Base-by-base conservation (phyloP, 441 rosid genomes). In the Croton setiger region DNA sequence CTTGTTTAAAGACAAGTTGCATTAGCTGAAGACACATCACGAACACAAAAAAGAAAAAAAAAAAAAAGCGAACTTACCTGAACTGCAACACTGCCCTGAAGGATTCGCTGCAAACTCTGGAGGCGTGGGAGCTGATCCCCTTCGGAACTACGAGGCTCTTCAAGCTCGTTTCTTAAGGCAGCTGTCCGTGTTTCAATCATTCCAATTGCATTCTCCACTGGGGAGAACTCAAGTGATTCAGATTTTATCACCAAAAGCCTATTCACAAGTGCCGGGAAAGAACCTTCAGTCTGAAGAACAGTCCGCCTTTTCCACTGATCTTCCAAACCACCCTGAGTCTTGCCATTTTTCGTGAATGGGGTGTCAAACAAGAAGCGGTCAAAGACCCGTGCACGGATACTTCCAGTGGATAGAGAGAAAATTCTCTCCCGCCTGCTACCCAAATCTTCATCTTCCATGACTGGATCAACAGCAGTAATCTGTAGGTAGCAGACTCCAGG, bases 1-100 rank as follows among this genome's bases (percentile, higher is more conserved):
- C 64, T 27, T 15, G 20, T n/a, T 11, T 5, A 49, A 18, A n/a
- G 31, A 47, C 31, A 31, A 33, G 47, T 36, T 11, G 5, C 52
- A 27, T 36, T 13, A 57, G 61, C 33, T 31, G 7, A 45, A 20
- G 66, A 53, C 15, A 4, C 59, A 53, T 39, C 51, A 18, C 35
- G 17, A 58, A 72, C 37, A 37, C 49, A 7, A 31, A 11, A 44
- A 27, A 33, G 35, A 7, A 27, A 27, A 27, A 27, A 7, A 27
- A 27, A 27, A 27, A 27, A 2, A 27, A 27, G 1, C 60, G 35
- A 48, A 70, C 96, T 74, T 66, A 92, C 99, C 81, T 92, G 99
- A 63, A 92, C 99, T n/a, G 99, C 99, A 65, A 92, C 99, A 81
- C 96, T 95, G 84, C 99, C 98, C 85, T 92, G 99, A 69, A 95